Conservation (phyloP, 2,329 filamentous ascomycete genomes). For the Taxawa tesnikishii region DNA sequence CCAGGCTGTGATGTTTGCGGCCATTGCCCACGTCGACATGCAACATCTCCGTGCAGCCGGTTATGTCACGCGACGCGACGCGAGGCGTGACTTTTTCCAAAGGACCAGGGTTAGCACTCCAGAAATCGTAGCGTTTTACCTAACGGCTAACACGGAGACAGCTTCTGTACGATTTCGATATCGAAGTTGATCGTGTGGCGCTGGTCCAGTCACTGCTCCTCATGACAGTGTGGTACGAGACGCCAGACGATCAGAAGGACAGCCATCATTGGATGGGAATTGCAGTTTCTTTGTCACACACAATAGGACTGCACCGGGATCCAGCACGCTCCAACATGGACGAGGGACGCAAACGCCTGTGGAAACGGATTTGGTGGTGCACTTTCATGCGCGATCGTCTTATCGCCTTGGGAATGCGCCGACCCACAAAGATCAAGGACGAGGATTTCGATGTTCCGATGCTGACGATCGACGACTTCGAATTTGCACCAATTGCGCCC, state of each 20-base stretch:
- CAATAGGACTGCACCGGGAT: conserved; percentile 83
- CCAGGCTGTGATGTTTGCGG: conserved; percentile 90
- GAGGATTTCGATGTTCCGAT: conserved; percentile 91
- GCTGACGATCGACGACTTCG: conserved; percentile 75
- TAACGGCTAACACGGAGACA: conserved; percentile 21
- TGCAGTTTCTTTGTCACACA: conserved; percentile 82
- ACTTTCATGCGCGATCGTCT: conserved; percentile 91
- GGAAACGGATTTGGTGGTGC: conserved; percentile 97
- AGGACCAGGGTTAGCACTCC: conserved; percentile 59
- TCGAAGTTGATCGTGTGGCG: conserved; percentile 78
- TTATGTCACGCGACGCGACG: conserved; percentile 64
- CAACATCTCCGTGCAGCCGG: conserved; percentile 64
- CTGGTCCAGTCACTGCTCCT: conserved; percentile 79
- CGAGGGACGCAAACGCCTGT: conserved; percentile 61
- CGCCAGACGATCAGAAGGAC: conserved; percentile 91
- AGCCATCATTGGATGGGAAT: conserved; percentile 99
- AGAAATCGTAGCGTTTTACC: neutral
- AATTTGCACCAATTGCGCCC: conserved; percentile 52
- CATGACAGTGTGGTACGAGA: conserved; percentile 98
- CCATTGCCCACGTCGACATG: conserved; percentile 77
- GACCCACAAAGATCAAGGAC: conserved; percentile 83
- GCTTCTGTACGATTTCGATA: conserved; percentile 90
- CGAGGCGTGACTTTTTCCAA: conserved; percentile 78
- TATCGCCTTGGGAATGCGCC: conserved; percentile 84
- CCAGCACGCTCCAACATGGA: conserved; percentile 68